Evolutionary conservation across 2,329 filamentous ascomycete species (phyloP), one percentile per base, ranked within the genome.

Genomic region (Canariomyces notabilis): DNA sequence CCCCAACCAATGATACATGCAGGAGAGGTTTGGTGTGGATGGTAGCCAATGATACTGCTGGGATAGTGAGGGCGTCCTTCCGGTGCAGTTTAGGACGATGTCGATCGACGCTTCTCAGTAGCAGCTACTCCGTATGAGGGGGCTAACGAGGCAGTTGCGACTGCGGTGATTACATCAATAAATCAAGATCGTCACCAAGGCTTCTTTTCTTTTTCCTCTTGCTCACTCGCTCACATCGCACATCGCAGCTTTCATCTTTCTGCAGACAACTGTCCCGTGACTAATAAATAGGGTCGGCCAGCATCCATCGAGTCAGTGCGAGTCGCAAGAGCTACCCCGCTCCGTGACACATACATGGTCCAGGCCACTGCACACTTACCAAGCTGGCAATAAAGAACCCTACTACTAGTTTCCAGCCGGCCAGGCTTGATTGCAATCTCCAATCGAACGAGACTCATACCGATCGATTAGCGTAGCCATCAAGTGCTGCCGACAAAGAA

Each of bases 401-500:
- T 29, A n/a, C n/a, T n/a, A n/a, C n/a, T n/a, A 9, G 26, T 29
- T 29, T 12, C 26, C 26, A 4, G 26, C 8, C 7, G 26, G 26
- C 26, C 9, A 12, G 14, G 26, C 22, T 26, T 26, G 22, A 26
- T 26, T 29, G 26, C 14, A 12, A 8, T 11, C 8, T 29, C 26
- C 47, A 44, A 55, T 55, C 52, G 48, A 51, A 52, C 52, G 50
- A 53, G 47, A 42, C 29, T 20, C 40, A n/a, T 41, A 44, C 42
- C 47, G 44, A 54, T 56, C 46, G 43, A 19, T 19, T 22, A 23
- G 15, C 26, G 35, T 46, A 39, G n/a, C 22, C 22, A 26, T 31
- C 37, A 44, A 43, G 34, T 37, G 32, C 37, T 22, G 37, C 32
- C n/a, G 8, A 44, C 43, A 51, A 51, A 49, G 34, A 50, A 46